Evolutionary conservation across 169 alveolate species (phyloP), one percentile per base, ranked within the genome.

Genomic region (Cryptosporidium ryanae): DNA sequence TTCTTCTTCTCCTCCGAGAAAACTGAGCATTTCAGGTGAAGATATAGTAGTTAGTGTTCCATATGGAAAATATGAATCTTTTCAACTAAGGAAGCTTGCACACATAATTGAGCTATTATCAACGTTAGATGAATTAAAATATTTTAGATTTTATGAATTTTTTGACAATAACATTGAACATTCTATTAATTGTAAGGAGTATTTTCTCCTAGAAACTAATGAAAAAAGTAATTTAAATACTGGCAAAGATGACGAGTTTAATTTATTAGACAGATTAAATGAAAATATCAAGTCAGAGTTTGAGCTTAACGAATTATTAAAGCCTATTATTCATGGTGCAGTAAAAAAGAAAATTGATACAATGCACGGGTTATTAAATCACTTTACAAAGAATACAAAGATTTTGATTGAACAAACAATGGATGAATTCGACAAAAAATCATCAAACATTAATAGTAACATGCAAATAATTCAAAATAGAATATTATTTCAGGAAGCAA

Each of bases 361-460:
- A 12, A 76, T 76, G 71, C 71, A 59, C 21, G 25, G 48, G 6
- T 76, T 76, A 38, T 32, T 76, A 23, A 63, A 76, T n/a, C 87
- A 76, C 25, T 76, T 76, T 23, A 76, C 71, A 21, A 55, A 76
- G 38, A 76, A 61, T 55, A 76, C 87, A 2, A 55, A 76, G 23
- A 18, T 59, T 29, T 61, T 76, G 54, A 76, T 76, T 15, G 71
- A 55, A 29, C 68, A 76, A 44, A 27, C 50, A 2, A 76, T 59
- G 71, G 70, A 59, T 43, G 59, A 61, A 61, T 61, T 76, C 59
- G 87, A 76, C 21, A 63, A 76, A 38, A 76, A 76, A 76, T 54
- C 87, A 57, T 29, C 54, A 2, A 61, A 61, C n/a, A 43, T 76
- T n/a, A 76, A 76, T 46, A 76, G 64, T 12, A 43, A 23, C 12